phyloP scores from a whole-genome alignment of 306 rosid genomes.

The Argentina anserina region DNA sequence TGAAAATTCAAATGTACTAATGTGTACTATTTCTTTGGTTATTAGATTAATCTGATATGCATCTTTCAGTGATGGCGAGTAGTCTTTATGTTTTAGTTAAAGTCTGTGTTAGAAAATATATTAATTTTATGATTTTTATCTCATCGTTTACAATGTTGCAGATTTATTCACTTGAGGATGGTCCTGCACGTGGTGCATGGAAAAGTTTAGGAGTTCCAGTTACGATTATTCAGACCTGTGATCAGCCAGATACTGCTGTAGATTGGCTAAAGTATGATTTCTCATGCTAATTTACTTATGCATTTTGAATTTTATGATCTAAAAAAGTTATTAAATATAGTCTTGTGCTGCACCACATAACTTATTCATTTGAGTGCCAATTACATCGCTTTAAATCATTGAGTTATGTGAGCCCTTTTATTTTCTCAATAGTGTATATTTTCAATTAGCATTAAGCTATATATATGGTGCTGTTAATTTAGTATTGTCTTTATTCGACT shows the following conservation, averaged over 20 bases:
- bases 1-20: neutral
- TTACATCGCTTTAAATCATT: neutral
- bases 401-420: neutral
- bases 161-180: conserved; percentile 86
- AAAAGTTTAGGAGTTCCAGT: conserved; percentile 57
- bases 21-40: neutral
- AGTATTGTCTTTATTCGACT: neutral
- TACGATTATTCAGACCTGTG: conserved; percentile 52
- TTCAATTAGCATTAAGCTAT: neutral
- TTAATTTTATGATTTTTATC: conserved; percentile 1
- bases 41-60: neutral
- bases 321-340: conserved; percentile 11
- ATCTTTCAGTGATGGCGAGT: neutral
- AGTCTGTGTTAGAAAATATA: neutral
- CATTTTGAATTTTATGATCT: conserved; percentile 9
- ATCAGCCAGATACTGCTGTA: conserved; percentile 40
- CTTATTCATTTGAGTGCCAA: conserved; percentile 2
- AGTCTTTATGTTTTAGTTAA: neutral
- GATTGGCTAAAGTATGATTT: conserved; percentile 87
- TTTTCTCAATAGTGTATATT: neutral
- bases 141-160: conserved; percentile 29
- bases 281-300: conserved; percentile 8
- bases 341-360: neutral
- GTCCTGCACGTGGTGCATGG: conserved; percentile 69
- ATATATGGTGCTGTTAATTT: neutral